These are phyloP conservation scores for Cerrena zonata DNA, from an alignment of 1,284 basidiomycete genomes.

Conservation along the genomic window DNA sequence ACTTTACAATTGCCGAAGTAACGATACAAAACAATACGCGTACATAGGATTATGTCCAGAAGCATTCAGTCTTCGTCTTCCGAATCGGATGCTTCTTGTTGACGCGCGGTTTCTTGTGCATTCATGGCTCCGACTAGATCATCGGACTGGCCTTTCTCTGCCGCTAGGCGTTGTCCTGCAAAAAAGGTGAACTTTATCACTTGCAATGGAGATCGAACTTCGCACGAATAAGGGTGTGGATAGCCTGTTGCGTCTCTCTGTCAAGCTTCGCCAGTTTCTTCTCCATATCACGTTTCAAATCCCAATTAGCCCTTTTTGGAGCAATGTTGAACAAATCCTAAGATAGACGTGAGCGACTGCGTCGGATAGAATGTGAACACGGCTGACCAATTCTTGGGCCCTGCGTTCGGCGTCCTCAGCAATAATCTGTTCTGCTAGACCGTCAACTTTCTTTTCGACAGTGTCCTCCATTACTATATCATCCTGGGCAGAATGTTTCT, in stretches of 20 bases:
- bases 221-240: slow-evolving; percentile 87
- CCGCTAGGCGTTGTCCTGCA: slow-evolving; percentile 68
- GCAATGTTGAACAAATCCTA: slow-evolving; percentile 96
- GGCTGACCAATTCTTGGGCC: slow-evolving; percentile 75
- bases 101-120: slow-evolving; percentile 46
- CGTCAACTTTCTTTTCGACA: slow-evolving; percentile 80
- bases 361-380: background rate
- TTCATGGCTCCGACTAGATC: slow-evolving; percentile 75
- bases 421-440: slow-evolving; percentile 80
- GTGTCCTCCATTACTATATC: slow-evolving; percentile 71
- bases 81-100: slow-evolving; percentile 24
- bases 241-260: slow-evolving; percentile 83
- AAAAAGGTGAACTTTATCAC: slow-evolving; percentile 17
- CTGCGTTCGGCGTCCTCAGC: slow-evolving; percentile 79
- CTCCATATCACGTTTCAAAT: slow-evolving; percentile 90
- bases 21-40: slow-evolving; percentile 14
- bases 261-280: slow-evolving; percentile 87
- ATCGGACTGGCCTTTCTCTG: slow-evolving; percentile 70
- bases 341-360: slow-evolving; percentile 5
- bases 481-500: slow-evolving; percentile 52
- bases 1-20: slow-evolving; percentile 1
- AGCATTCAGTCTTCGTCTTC: slow-evolving; percentile 38
- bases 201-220: slow-evolving; percentile 13
- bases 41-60: slow-evolving; percentile 8
- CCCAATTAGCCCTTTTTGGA: slow-evolving; percentile 94